Evolutionary conservation across 2,329 filamentous ascomycete genomes (phyloP).

Genomic region (Penicillium digitatum): DNA sequence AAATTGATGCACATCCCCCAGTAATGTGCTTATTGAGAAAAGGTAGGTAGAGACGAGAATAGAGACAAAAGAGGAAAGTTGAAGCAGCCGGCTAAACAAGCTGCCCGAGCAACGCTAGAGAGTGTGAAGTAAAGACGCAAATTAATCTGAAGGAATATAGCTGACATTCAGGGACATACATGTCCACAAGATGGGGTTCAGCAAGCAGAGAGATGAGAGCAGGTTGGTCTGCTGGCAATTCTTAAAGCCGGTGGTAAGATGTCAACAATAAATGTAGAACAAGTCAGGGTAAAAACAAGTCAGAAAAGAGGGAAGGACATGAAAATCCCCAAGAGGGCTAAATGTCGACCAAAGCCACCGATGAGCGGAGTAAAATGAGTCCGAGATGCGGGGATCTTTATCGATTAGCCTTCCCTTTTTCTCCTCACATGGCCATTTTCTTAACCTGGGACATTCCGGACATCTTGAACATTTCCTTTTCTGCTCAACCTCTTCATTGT

Average conservation of each 20-base stretch:
- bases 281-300: too few species aligned
- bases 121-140: too few species aligned
- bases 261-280: too few species aligned
- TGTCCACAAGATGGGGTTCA: too few species aligned
- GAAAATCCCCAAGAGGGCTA: not conserved
- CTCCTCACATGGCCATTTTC: constrained; percentile 1
- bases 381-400: constrained; percentile 7
- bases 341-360: not conserved
- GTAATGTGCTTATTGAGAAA: not conserved
- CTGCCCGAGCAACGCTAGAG: not conserved
- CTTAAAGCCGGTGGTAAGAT: not conserved
- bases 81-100: not conserved
- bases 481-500: not conserved
- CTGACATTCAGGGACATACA: too few species aligned
- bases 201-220: not conserved
- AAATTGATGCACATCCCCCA: too few species aligned
- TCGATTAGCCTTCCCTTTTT: constrained; percentile 6
- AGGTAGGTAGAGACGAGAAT: too few species aligned
- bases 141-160: too few species aligned
- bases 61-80: too few species aligned
- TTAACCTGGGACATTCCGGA: not conserved
- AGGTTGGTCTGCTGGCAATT: not conserved
- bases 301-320: too few species aligned
- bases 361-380: not conserved
- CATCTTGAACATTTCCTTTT: not conserved